phyloP scores from a whole-genome alignment of 306 rosid species.

The Sesbania bispinosa region DNA sequence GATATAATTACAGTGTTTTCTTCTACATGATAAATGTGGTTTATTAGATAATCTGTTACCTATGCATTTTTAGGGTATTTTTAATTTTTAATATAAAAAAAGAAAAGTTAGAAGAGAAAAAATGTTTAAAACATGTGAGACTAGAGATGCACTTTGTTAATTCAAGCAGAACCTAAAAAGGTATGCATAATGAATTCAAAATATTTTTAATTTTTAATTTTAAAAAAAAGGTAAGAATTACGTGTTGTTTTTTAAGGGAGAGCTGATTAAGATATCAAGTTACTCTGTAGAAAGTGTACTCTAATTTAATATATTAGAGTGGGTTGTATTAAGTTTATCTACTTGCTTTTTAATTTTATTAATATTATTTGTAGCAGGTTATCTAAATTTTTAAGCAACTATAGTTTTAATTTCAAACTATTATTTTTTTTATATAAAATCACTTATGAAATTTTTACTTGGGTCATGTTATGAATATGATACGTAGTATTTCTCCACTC shows the following conservation, averaged over 20 bases:
- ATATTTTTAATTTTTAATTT: background rate
- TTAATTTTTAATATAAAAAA: background rate
- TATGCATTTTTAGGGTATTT: background rate
- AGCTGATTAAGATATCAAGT: background rate
- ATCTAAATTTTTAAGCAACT: background rate
- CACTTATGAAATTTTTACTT: background rate
- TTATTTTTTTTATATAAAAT: background rate
- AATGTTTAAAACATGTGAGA: background rate
- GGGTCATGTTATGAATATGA: background rate
- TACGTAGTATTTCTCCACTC: background rate
- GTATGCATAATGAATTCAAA: background rate
- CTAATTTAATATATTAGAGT: constrained; percentile 1
- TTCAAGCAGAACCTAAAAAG: background rate
- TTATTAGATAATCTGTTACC: background rate
- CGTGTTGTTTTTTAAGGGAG: background rate
- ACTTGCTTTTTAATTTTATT: background rate
- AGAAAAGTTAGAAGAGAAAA: background rate
- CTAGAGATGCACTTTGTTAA: background rate
- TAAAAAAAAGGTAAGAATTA: background rate
- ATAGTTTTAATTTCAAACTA: background rate
- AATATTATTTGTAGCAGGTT: background rate
- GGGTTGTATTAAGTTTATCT: background rate
- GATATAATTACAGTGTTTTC: background rate
- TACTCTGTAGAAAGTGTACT: background rate
- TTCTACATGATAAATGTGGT: background rate